These are phyloP conservation scores for Sisymbrium irio DNA, from an alignment of 345 rosid species.

Conservation along the genomic window DNA sequence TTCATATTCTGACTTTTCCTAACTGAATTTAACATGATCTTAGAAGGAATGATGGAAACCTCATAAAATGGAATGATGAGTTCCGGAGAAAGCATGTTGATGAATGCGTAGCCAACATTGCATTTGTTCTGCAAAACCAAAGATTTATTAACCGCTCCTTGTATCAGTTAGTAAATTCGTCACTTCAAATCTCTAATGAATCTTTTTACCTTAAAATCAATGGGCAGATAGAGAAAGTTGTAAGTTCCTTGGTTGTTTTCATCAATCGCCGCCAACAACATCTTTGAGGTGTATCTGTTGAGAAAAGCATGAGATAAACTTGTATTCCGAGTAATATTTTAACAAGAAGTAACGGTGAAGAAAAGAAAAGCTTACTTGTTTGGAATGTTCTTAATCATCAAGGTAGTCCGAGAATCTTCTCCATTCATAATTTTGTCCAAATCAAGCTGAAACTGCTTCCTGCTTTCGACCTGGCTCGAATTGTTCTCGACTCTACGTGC, in stretches of 20 bases:
- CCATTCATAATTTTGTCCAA: constrained; percentile 67
- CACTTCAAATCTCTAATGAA: background rate
- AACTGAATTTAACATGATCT: background rate
- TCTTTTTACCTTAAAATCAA: constrained; percentile 33
- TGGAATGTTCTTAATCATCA: constrained; percentile 69
- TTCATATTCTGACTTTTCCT: background rate
- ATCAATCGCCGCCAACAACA: constrained; percentile 31
- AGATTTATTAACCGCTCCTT: background rate
- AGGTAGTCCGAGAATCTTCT: constrained; percentile 59
- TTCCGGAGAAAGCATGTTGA: constrained; percentile 71
- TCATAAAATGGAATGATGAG: constrained; percentile 76
- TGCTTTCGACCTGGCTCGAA: constrained; percentile 58
- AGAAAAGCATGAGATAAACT: background rate
- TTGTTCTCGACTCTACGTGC: constrained; percentile 57
- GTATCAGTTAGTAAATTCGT: background rate
- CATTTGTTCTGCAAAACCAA: constrained; percentile 68
- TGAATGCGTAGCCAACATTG: constrained; percentile 90
- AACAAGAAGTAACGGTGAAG: background rate
- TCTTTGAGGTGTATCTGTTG: constrained; percentile 38
- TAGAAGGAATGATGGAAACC: constrained; percentile 37
- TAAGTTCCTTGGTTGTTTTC: constrained; percentile 30
- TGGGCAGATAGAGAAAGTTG: constrained; percentile 38
- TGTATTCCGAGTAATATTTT: background rate
- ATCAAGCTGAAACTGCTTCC: constrained; percentile 81
- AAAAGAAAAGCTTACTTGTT: constrained; percentile 45